Base-by-base conservation (phyloP, 2,329 filamentous ascomycete species). In the Rutstroemia sp. region DNA sequence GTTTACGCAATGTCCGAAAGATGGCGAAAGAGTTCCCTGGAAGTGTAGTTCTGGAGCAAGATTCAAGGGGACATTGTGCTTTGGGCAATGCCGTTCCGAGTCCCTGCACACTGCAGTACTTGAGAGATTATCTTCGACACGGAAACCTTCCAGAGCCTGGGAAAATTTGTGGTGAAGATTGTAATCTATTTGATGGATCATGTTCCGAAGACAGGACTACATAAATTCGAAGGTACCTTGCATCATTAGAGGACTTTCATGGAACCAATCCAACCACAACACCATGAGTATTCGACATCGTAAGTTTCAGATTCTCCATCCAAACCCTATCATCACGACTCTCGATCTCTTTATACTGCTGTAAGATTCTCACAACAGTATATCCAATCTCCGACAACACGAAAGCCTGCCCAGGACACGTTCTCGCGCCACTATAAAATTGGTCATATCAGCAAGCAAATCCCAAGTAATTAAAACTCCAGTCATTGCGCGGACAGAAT, bases 371-470 rank as follows among this genome's bases (percentile, higher is more conserved):
- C 25, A 46, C 38, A 16, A 60, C 14, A 4, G 45, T n/a, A 40
- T 61, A 56, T 1, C 12, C n/a, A 12, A 53, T 48, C 14, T 57
- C 59, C 8, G 36, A 46, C 5, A 61, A 45, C 0, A 36, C 53
- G 5, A 56, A 49, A 4, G 59, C 21, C 12, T 57, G 34, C 4
- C 86, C 84, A 57, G 89, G 80, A 70, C 86, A 88, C 67, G 87
- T 85, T 36, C 86, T 75, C 44, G 85, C 82, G 0, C 84, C 85
- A 7, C 83, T 82, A 66, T 86, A 87, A 70, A 88, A 88, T 6
- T 8, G 7, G 25, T 27, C 25, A 27, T 7, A 27, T 27, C 25
- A 27, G 25, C 25, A 27, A 27, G 6, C 25, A 27, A 27, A 6
- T 2, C 25, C 7, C 25, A 27, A 27, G 25, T 8, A 27, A 27